phyloP scores from a whole-genome alignment of 768 basidiomycete species.

The Collybia sp. region DNA sequence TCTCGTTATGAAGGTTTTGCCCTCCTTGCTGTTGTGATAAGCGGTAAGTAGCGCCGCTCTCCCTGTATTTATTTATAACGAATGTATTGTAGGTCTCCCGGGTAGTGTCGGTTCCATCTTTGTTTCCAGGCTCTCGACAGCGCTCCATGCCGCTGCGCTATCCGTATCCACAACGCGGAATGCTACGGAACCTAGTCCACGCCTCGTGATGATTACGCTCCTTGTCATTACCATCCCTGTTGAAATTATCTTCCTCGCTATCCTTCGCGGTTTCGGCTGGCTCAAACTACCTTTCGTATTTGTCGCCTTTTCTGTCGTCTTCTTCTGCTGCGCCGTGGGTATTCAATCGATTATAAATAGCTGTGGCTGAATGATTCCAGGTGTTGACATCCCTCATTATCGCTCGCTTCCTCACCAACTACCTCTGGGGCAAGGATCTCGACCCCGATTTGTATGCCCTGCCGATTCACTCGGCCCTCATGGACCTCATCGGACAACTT shows the following conservation, averaged over 20 bases:
- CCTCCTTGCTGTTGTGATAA: slow-evolving; percentile 81
- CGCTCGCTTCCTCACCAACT: slow-evolving; percentile 63
- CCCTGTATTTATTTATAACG: slow-evolving; percentile 1
- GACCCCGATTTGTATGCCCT: slow-evolving; percentile 94
- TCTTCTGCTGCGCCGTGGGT: slow-evolving; percentile 78
- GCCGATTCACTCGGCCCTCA: slow-evolving; percentile 86
- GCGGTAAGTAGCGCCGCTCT: slow-evolving; percentile 43
- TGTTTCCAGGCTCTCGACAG: slow-evolving; percentile 86
- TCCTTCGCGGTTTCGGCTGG: slow-evolving; percentile 73
- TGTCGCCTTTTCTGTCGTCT: slow-evolving; percentile 56
- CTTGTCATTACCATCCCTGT: slow-evolving; percentile 77
- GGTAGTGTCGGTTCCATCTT: slow-evolving; percentile 90
- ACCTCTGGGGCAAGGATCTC: slow-evolving; percentile 70
- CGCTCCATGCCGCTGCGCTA: slow-evolving; percentile 65
- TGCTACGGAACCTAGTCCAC: slow-evolving; percentile 33
- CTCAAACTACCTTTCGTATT: slow-evolving; percentile 67
- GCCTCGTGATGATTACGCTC: slow-evolving; percentile 64
- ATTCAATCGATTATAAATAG: slow-evolving; percentile 1
- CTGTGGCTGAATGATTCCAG: slow-evolving; percentile 33
- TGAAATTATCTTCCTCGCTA: slow-evolving; percentile 65
- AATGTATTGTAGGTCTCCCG: slow-evolving; percentile 56
- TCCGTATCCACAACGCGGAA: slow-evolving; percentile 18
- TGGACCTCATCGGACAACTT: slow-evolving; percentile 81
- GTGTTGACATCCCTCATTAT: slow-evolving; percentile 64
- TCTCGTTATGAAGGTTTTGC: slow-evolving; percentile 85